These are phyloP conservation scores for Limnanthes douglasii DNA, from an alignment of 345 rosid species.

Conservation along the genomic window DNA sequence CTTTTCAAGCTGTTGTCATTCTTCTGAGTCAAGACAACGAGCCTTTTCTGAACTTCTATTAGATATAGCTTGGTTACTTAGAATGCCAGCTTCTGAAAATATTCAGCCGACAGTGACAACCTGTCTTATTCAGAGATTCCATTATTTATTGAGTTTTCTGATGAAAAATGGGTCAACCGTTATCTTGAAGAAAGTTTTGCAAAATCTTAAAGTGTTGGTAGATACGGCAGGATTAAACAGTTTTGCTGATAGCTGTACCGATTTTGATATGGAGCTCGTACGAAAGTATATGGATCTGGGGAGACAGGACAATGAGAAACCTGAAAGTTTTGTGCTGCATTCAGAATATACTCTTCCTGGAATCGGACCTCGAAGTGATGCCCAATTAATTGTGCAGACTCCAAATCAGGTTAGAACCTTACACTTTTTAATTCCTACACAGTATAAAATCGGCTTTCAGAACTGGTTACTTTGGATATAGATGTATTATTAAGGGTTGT, in stretches of 20 bases:
- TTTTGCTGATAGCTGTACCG: slow-evolving; percentile 14
- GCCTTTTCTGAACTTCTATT: slow-evolving; percentile 44
- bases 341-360: slow-evolving; percentile 12
- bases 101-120: slow-evolving; percentile 21
- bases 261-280: slow-evolving; percentile 26
- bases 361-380: slow-evolving; percentile 16
- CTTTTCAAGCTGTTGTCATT: slow-evolving; percentile 23
- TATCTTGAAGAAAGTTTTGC: slow-evolving; percentile 39
- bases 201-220: slow-evolving; percentile 30
- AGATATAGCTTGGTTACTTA: slow-evolving; percentile 85
- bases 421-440: slow-evolving; percentile 4
- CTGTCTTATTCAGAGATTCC: slow-evolving; percentile 53
- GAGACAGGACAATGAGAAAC: slow-evolving; percentile 11
- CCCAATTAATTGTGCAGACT: slow-evolving; percentile 17
- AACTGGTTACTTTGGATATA: slow-evolving; percentile 6
- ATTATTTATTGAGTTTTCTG: slow-evolving; percentile 40
- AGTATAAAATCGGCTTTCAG: slow-evolving; percentile 3
- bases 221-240: slow-evolving; percentile 18
- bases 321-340: slow-evolving; percentile 6
- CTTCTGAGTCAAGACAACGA: slow-evolving; percentile 24
- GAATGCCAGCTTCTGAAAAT: slow-evolving; percentile 41
- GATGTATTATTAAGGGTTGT: no score
- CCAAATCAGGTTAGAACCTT: slow-evolving; percentile 31
- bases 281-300: slow-evolving; percentile 32
- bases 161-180: slow-evolving; percentile 29